These are phyloP conservation scores for Fagus crenata DNA, from an alignment of 306 rosid species.

Conservation along the genomic window DNA sequence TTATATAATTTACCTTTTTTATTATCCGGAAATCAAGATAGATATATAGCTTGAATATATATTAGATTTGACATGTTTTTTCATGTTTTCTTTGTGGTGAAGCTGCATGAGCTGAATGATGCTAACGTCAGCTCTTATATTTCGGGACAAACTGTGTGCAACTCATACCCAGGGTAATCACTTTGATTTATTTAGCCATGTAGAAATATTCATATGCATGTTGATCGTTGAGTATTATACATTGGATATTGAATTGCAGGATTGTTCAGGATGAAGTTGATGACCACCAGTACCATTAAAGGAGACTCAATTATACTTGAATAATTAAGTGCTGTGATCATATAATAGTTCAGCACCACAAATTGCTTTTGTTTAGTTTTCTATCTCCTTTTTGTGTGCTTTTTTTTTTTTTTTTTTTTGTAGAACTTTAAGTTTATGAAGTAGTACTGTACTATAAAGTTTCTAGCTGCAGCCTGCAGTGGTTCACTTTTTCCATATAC, in stretches of 20 bases:
- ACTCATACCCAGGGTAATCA: not conserved
- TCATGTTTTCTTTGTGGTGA: constrained; percentile 2
- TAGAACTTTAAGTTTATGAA: no score
- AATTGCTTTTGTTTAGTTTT: not conserved
- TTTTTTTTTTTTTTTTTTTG: not conserved
- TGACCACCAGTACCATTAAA: not conserved
- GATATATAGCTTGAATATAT: no score
- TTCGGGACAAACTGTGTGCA: not conserved
- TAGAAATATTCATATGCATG: no score
- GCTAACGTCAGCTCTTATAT: not conserved
- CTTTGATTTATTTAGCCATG: not conserved
- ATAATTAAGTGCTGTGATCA: not conserved
- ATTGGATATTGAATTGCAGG: constrained; percentile 2
- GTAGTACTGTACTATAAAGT: not conserved
- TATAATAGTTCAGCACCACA: not conserved
- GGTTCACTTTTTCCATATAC: not conserved
- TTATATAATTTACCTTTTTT: no score
- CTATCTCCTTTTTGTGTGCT: not conserved
- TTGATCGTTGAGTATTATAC: not conserved
- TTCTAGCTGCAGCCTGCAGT: not conserved
- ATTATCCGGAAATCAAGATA: not conserved
- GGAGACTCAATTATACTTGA: not conserved
- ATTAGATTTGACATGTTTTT: not conserved
- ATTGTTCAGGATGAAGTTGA: not conserved
- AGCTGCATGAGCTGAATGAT: constrained; percentile 24